Conservation (phyloP, 2,329 filamentous ascomycete genomes). For the Colletotrichum acutatum region DNA sequence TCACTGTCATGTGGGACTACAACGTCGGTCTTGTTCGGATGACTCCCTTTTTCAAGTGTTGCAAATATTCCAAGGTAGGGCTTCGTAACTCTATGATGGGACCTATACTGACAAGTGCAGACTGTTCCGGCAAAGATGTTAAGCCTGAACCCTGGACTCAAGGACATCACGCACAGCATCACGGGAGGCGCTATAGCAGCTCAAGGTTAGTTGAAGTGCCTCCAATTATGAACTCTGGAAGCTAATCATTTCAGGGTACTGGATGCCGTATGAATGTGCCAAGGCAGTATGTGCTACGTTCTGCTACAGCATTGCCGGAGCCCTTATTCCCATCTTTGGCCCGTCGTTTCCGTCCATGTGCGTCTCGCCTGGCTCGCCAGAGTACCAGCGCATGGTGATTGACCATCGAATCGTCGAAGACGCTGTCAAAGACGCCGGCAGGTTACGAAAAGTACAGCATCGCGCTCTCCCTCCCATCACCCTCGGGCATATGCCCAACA, state of each 20-base stretch:
- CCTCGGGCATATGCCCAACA: conserved; percentile 13
- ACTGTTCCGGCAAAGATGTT: conserved; percentile 89
- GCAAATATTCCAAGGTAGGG: conserved; percentile 82
- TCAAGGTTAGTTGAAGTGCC: conserved; percentile 72
- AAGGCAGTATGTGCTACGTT: conserved; percentile 90
- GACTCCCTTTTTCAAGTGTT: conserved; percentile 94
- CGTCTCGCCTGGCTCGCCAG: conserved; percentile 69
- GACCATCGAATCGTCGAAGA: conserved; percentile 63
- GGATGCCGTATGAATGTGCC: conserved; percentile 92
- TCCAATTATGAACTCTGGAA: not conserved
- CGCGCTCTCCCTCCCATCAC: conserved; percentile 35
- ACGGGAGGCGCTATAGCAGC: conserved; percentile 91
- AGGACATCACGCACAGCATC: conserved; percentile 92
- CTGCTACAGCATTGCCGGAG: conserved; percentile 85
- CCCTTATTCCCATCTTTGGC: conserved; percentile 91
- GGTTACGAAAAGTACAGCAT: conserved; percentile 50
- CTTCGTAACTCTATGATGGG: not conserved
- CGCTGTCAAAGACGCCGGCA: conserved; percentile 62
- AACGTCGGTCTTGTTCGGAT: conserved; percentile 93
- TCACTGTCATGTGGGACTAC: conserved; percentile 96
- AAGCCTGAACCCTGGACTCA: conserved; percentile 80
- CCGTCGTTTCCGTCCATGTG: conserved; percentile 81
- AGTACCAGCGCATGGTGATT: conserved; percentile 76
- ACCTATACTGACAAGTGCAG: conserved; percentile 57
- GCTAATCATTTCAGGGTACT: conserved; percentile 75